These are phyloP conservation scores for Coniochaeta sp. DNA, from an alignment of 2,329 filamentous ascomycete species.

Conservation along the genomic window DNA sequence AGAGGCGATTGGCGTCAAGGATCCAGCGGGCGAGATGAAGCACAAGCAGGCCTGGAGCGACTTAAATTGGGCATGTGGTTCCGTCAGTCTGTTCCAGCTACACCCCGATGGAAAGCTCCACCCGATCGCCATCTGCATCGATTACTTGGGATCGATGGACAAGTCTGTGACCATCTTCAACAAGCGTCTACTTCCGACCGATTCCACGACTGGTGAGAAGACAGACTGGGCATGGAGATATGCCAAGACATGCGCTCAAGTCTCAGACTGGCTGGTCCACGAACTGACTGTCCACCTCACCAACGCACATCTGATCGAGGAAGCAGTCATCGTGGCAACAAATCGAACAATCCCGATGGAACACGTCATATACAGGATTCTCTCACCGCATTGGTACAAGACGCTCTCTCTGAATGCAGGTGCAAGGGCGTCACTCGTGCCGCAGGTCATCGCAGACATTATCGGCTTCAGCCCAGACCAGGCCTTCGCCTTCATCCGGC, in stretches of 20 bases:
- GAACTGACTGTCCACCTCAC: conserved; percentile 38
- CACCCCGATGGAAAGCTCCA: conserved; percentile 35
- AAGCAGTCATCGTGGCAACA: conserved; percentile 37
- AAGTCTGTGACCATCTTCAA: conserved; percentile 43
- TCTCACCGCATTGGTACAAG: conserved; percentile 41
- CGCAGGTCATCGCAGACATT: conserved; percentile 32
- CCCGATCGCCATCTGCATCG: conserved; percentile 38
- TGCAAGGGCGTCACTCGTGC: conserved; percentile 34
- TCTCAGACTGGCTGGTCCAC: conserved; percentile 39
- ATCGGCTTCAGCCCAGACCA: conserved; percentile 30
- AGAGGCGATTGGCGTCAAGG: conserved; percentile 21
- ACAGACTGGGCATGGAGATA: conserved; percentile 44
- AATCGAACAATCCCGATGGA: conserved; percentile 30
- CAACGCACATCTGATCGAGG: conserved; percentile 37
- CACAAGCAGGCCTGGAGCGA: conserved; percentile 19
- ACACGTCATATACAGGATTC: conserved; percentile 34
- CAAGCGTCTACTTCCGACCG: conserved; percentile 25
- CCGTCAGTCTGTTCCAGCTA: conserved; percentile 35
- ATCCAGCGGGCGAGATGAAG: conserved; percentile 17
- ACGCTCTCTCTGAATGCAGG: conserved; percentile 41
- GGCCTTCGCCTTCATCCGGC: conserved; percentile 26
- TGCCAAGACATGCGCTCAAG: conserved; percentile 40
- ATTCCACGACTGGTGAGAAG: conserved; percentile 23
- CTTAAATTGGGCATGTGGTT: conserved; percentile 27
- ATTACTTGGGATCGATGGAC: conserved; percentile 33